These are phyloP conservation scores for Hypsizygus marmoreus DNA, from an alignment of 768 basidiomycete genomes.

Conservation along the genomic window DNA sequence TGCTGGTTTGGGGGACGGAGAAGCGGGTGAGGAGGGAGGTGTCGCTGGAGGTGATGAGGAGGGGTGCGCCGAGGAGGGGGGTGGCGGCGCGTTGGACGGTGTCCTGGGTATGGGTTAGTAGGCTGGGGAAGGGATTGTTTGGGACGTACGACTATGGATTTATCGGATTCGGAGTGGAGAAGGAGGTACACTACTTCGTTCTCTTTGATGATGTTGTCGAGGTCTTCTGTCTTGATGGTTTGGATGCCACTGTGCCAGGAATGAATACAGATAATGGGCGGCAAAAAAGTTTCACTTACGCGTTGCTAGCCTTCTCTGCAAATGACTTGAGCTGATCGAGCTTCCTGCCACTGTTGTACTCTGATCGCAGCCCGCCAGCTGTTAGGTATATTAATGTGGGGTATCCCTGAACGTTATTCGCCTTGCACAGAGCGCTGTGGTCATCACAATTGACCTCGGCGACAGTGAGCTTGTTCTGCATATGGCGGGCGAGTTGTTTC, in stretches of 20 bases:
- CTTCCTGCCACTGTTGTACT: constrained; percentile 75
- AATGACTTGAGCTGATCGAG: constrained; percentile 74
- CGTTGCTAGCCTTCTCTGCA: constrained; percentile 69
- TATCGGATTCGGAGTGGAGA: constrained; percentile 48
- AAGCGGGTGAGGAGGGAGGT: constrained; percentile 38
- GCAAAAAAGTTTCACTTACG: constrained; percentile 50
- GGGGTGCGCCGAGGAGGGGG: constrained; percentile 49
- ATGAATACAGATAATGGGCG: background rate
- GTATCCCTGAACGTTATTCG: constrained; percentile 73
- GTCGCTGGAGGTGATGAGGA: constrained; percentile 43
- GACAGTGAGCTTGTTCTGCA: constrained; percentile 73
- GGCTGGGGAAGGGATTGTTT: background rate
- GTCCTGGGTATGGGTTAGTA: constrained; percentile 26
- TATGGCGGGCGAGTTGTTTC: constrained; percentile 67
- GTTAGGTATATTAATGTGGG: constrained; percentile 79
- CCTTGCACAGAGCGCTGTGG: constrained; percentile 63
- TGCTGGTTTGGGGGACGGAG: constrained; percentile 34
- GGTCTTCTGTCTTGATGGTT: constrained; percentile 37
- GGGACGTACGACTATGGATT: constrained; percentile 32
- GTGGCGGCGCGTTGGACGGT: constrained; percentile 38
- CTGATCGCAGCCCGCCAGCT: constrained; percentile 56
- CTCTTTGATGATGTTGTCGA: constrained; percentile 36
- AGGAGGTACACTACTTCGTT: constrained; percentile 55
- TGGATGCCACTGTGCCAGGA: constrained; percentile 28
- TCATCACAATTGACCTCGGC: constrained; percentile 91